These are phyloP conservation scores for Malania oleifera DNA, from an alignment of 164 flowering plant species.

Conservation along the genomic window DNA sequence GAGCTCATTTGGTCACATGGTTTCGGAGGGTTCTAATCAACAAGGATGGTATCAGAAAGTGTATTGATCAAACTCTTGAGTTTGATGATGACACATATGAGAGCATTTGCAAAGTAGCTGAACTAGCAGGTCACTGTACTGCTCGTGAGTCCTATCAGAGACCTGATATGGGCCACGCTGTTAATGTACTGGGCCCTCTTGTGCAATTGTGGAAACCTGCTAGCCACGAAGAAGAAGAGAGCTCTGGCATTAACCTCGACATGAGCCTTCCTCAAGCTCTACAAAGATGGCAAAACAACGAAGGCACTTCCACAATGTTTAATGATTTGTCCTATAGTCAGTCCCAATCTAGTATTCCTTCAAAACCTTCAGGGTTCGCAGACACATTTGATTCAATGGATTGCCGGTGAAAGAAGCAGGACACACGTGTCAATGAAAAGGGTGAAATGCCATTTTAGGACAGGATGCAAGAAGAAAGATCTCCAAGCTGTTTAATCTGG, in stretches of 20 bases:
- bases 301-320: conserved; percentile 38
- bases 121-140: conserved; percentile 33
- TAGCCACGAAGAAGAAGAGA: conserved; percentile 13
- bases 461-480: not conserved
- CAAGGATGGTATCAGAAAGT: conserved; percentile 21
- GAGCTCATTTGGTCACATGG: conserved; percentile 32
- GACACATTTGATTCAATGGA: conserved; percentile 37
- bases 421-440: not conserved
- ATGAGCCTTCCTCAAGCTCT: conserved; percentile 59
- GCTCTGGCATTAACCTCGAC: conserved; percentile 30
- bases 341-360: conserved; percentile 42
- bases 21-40: conserved; percentile 27
- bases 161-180: conserved; percentile 37
- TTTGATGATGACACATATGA: conserved; percentile 20
- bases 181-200: conserved; percentile 27
- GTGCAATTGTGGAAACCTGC: conserved; percentile 30
- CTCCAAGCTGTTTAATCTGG: not conserved
- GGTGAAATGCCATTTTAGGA: not conserved
- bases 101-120: conserved; percentile 28
- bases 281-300: conserved; percentile 54
- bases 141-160: conserved; percentile 32
- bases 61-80: conserved; percentile 21
- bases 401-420: conserved; percentile 19
- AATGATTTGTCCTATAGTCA: conserved; percentile 22
- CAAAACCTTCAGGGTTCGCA: conserved; percentile 36